Base-by-base conservation (phyloP, 176 grass and related monocot genomes). In the Areca catechu region DNA sequence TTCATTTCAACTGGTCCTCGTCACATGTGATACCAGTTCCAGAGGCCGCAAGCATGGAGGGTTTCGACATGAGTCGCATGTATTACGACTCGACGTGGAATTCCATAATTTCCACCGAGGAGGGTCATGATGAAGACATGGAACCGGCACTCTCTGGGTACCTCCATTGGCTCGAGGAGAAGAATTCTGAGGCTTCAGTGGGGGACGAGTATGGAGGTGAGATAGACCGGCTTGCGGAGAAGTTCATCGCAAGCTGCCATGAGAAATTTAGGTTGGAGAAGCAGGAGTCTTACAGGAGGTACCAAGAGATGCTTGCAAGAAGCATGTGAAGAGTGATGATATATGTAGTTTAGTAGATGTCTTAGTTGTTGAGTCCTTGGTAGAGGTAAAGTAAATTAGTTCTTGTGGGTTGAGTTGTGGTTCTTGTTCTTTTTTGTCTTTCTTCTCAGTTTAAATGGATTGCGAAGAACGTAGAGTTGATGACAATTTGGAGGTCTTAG, bases 201-300 rank as follows among this genome's bases (percentile, higher is more conserved):
- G 28, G 48, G n/a, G 70, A 6, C 28, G 57, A 62, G 15, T 48
- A 49, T 18, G 28, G 37, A 60, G 76, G 75, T 17, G 86, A 96
- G 83, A 96, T 96, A 57, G 86, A 96, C 54, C 62, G 47, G 56
- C 86, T 80, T 3, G 86, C 83, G 17, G 92, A 88, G 83, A 90
- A 60, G 72, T 96, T 88, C 74, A 96, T 90, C 48, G 74, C 77
- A 25, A 88, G 82, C 23, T 87, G 83, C 71, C 87, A 86, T 28
- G 83, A 85, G 17, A 90, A 66, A 22, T 95, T 84, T 82, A 77
- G 74, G 57, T 68, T 91, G 65, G 86, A 97, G 83, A 91, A 91
- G 69, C 92, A 97, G 76, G 86, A 97, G 54, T 97, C 92, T 7
- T 91, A 88, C 56, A 80, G 86, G 76, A 81, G 90, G 76, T 80